These are phyloP conservation scores for Tetraselmis striata DNA, from an alignment of 139 green algal species.

Conservation along the genomic window DNA sequence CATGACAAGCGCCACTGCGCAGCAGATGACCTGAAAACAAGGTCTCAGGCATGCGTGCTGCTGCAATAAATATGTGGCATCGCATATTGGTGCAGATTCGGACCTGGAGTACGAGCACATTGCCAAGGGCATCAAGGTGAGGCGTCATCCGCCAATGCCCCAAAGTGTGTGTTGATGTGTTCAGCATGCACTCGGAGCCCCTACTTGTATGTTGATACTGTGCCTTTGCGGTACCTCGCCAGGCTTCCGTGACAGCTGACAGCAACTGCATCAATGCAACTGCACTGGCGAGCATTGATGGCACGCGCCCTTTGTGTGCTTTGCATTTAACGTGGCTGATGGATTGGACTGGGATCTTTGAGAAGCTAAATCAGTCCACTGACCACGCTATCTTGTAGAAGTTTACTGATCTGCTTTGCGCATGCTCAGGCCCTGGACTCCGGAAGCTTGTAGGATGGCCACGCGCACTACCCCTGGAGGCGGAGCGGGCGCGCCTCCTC, in stretches of 20 bases:
- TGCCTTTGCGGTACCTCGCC: too few relatives aligned
- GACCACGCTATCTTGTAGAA: too few relatives aligned
- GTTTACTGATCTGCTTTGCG: too few relatives aligned
- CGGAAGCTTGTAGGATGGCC: constrained; percentile 49
- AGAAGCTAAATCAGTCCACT: too few relatives aligned
- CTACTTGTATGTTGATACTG: background rate
- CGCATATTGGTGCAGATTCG: constrained; percentile 46
- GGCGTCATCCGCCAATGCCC: background rate
- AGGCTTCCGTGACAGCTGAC: too few relatives aligned
- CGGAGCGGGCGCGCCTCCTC: constrained; percentile 76
- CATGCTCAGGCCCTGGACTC: constrained; percentile 21
- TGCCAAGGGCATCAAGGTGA: constrained; percentile 61
- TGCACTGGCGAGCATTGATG: constrained; percentile 35
- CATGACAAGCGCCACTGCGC: too few relatives aligned
- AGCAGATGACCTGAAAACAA: too few relatives aligned
- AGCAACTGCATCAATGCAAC: background rate
- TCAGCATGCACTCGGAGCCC: background rate
- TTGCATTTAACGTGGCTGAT: too few relatives aligned
- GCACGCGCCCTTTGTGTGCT: too few relatives aligned
- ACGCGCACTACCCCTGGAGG: constrained; percentile 60
- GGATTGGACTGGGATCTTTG: too few relatives aligned
- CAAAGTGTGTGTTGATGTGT: background rate
- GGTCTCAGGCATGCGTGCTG: too few relatives aligned
- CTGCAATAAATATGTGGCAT: too few relatives aligned
- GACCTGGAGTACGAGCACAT: constrained; percentile 90